Evolutionary conservation across 2,329 filamentous ascomycete species (phyloP), one percentile per base, ranked within the genome.

Genomic region (Hortaea werneckii): DNA sequence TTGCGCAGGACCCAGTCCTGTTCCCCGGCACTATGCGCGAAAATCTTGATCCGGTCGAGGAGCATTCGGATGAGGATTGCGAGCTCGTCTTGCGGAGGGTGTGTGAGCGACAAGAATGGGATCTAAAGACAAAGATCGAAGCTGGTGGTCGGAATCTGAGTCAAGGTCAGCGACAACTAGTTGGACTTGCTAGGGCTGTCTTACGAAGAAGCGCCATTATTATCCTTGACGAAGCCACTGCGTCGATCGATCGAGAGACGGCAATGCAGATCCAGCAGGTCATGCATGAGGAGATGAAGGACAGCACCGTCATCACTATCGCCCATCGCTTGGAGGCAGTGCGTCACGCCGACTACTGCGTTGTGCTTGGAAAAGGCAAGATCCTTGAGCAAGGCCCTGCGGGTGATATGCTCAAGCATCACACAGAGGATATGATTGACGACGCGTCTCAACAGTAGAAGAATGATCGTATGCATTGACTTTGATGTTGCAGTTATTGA

Each of bases 191-290:
- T 0, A 62, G 80, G n/a, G 79, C 80, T 0, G 72, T 83, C 44
- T 61, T 84, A 41, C 64, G 79, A 6, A 65, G 75, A n/a, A 79
- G 76, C 47, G 66, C 76, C 0, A 74, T 83, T 50, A 68, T 84
- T 6, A 75, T 84, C 42, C 70, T 84, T 57, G 80, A 84, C 54
- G 80, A 83, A 55, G 79, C 79, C 2, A 82, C 79, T 1, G 79
- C 79, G 2, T 78, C 74, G 41, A 79, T 82, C 50, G 79, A 83
- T 58, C 69, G 73, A 43, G 77, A 80, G 51, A 82, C 78, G 1
- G 77, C 78, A 11, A 66, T 67, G 55, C 61, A 72, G 48, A 77
- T 80, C 40, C 74, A 79, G 56, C 64, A 67, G 43, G 67, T 79
- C 12, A 57, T 80, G 56, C 65, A 74, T 40, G 73, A 76, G 53